Conservation (phyloP, 1,284 basidiomycete genomes). For the Malassezia obtusa region DNA sequence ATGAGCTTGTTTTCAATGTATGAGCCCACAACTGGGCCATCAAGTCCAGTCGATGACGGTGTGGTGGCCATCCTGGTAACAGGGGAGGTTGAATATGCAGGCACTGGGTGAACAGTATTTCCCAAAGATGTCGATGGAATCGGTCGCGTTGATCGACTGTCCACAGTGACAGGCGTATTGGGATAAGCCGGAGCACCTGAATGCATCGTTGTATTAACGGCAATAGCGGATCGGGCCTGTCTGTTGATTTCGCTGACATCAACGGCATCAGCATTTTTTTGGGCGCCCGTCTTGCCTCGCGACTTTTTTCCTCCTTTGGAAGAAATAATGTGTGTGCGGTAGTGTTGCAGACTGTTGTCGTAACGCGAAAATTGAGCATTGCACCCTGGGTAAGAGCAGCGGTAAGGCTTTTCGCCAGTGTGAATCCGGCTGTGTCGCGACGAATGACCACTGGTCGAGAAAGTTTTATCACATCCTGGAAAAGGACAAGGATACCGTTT, state of each 20-base stretch:
- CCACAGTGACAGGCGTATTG: no score
- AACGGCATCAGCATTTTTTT: not conserved
- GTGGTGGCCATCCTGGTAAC: no score
- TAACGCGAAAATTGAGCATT: constrained; percentile 46
- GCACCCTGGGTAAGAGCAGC: constrained; percentile 46
- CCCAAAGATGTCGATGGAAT: no score
- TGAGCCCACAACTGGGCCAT: no score
- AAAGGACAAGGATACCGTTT: constrained; percentile 55
- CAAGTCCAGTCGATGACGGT: no score
- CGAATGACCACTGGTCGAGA: constrained; percentile 73
- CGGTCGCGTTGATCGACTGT: no score
- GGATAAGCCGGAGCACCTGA: no score
- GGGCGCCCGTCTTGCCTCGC: not conserved
- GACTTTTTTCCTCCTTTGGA: constrained; percentile 27
- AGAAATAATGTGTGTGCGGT: constrained; percentile 42
- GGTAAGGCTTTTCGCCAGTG: constrained; percentile 51
- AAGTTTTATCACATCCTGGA: constrained; percentile 59
- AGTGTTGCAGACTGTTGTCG: constrained; percentile 47
- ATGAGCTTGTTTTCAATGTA: no score
- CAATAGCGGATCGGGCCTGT: not conserved
- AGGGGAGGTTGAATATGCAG: no score
- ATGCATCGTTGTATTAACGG: no score
- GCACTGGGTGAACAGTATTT: no score
- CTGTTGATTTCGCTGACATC: not conserved
- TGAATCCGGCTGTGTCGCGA: constrained; percentile 68